A percentile compares a stretch with the other conserved stretches of the same genome.
Evolutionary conservation across 371 early-diverging fungal species (phyloP).

Genomic region (Enterospora canceri): DNA sequence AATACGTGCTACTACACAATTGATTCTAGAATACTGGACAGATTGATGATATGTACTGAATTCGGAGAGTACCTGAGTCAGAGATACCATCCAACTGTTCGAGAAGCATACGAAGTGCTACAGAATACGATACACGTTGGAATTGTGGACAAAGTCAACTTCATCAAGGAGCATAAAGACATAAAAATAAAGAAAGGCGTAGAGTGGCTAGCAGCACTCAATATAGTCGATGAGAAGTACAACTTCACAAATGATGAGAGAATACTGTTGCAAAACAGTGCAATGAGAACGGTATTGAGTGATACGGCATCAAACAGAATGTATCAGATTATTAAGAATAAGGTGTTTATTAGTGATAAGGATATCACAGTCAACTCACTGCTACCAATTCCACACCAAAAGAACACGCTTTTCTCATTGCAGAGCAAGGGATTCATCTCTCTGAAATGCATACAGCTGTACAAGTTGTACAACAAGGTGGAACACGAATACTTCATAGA

Average conservation of each 20-base stretch:
- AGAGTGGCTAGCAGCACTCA: no score
- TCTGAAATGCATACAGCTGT: conserved; percentile 5
- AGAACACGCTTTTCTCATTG: conserved; percentile 12
- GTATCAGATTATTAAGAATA: conserved; percentile 18
- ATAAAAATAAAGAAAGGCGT: no score
- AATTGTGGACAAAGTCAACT: no score
- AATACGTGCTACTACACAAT: no score
- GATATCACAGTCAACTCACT: conserved; percentile 32
- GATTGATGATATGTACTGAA: no score
- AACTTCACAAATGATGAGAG: background rate
- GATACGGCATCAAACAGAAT: conserved; percentile 12
- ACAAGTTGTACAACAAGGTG: conserved; percentile 1
- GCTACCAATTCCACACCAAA: conserved; percentile 1
- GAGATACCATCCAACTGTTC: no score
- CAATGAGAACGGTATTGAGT: conserved; percentile 11
- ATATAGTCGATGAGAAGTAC: background rate
- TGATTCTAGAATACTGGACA: no score
- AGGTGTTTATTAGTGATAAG: conserved; percentile 11
- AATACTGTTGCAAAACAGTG: background rate
- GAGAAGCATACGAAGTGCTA: no score
- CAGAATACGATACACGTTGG: no score
- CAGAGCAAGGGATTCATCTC: conserved; percentile 18
- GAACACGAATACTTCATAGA: conserved; percentile 9
- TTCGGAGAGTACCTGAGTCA: no score
- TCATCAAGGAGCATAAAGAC: no score